A percentile compares a stretch with the other conserved stretches of the same genome.
Evolutionary conservation across 2,329 filamentous ascomycete species (phyloP).

Genomic region (Davidsoniella virescens): DNA sequence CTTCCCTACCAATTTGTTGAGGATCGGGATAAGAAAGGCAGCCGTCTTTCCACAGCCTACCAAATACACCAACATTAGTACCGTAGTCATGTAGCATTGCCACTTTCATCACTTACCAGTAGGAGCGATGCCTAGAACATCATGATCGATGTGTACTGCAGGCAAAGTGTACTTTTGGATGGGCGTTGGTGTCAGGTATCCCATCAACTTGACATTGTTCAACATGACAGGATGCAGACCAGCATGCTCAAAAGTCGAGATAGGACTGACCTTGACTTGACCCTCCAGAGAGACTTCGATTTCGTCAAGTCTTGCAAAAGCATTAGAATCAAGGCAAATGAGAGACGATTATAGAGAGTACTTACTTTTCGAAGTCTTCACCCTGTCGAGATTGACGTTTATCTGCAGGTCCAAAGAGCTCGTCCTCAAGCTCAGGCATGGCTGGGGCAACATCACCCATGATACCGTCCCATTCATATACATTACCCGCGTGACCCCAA

Average conservation of each 20-base stretch:
- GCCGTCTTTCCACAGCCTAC: constrained; percentile 91
- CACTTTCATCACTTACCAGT: constrained; percentile 45
- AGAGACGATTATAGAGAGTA: constrained; percentile 15
- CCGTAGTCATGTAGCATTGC: not conserved
- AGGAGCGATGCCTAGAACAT: constrained; percentile 80
- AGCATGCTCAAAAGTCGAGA: constrained; percentile 51
- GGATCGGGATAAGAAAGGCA: constrained; percentile 74
- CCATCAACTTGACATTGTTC: constrained; percentile 57
- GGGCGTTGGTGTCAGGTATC: constrained; percentile 60
- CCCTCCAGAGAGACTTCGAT: constrained; percentile 44
- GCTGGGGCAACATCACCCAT: constrained; percentile 70
- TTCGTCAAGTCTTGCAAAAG: constrained; percentile 29
- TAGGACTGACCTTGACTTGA: constrained; percentile 31
- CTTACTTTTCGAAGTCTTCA: constrained; percentile 9
- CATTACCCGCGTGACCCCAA: constrained; percentile 15
- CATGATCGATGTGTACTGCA: constrained; percentile 56
- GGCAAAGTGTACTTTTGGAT: constrained; percentile 80
- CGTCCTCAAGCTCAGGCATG: constrained; percentile 51
- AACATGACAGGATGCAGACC: constrained; percentile 74
- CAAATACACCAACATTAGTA: constrained; percentile 6
- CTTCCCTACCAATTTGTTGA: constrained; percentile 91
- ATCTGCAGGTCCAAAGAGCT: constrained; percentile 51
- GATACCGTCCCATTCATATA: constrained; percentile 77
- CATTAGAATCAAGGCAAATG: not conserved
- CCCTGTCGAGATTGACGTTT: constrained; percentile 22